phyloP scores from a whole-genome alignment of 495 filamentous ascomycete species.

The Friedmanniomyces simplex region DNA sequence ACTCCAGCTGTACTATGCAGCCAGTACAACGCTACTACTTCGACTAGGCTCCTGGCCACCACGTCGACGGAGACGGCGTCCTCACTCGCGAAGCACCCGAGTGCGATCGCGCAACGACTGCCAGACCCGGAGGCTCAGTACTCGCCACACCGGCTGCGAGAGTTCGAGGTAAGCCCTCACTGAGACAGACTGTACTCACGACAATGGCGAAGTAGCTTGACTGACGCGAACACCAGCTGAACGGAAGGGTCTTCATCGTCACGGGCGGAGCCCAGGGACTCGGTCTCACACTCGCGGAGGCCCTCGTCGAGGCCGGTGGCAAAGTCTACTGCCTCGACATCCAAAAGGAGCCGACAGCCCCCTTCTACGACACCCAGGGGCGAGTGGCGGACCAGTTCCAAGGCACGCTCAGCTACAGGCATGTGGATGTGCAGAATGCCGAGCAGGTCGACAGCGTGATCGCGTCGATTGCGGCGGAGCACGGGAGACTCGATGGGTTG shows the following conservation, averaged over 20 bases:
- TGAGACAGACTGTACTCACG: neutral
- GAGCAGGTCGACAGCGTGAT: slow-evolving; percentile 44
- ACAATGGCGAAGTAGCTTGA: neutral
- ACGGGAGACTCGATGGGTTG: slow-evolving; percentile 56
- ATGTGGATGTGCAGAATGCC: slow-evolving; percentile 55
- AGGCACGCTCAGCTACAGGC: slow-evolving; percentile 49
- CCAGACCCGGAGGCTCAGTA: neutral
- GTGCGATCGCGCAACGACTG: slow-evolving; percentile 11
- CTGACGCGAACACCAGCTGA: slow-evolving; percentile 26
- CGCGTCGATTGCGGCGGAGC: slow-evolving; percentile 40
- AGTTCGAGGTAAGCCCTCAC: slow-evolving; percentile 15
- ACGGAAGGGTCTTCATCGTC: slow-evolving; percentile 48
- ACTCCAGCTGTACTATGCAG: neutral
- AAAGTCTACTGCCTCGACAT: slow-evolving; percentile 58
- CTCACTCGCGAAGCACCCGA: neutral
- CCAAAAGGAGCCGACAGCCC: slow-evolving; percentile 38
- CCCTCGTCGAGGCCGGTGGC: slow-evolving; percentile 58
- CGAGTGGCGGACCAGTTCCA: slow-evolving; percentile 40
- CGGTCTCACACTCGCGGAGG: slow-evolving; percentile 57
- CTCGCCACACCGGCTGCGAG: slow-evolving; percentile 5
- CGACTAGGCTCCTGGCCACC: neutral
- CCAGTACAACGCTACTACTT: neutral
- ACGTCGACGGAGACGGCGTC: neutral
- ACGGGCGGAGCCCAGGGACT: slow-evolving; percentile 55
- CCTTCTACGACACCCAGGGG: slow-evolving; percentile 40